A percentile compares a stretch with the other conserved stretches of the same genome.
These are phyloP conservation scores for Microcos paniculata DNA, from an alignment of 345 rosid genomes.

Conservation along the genomic window DNA sequence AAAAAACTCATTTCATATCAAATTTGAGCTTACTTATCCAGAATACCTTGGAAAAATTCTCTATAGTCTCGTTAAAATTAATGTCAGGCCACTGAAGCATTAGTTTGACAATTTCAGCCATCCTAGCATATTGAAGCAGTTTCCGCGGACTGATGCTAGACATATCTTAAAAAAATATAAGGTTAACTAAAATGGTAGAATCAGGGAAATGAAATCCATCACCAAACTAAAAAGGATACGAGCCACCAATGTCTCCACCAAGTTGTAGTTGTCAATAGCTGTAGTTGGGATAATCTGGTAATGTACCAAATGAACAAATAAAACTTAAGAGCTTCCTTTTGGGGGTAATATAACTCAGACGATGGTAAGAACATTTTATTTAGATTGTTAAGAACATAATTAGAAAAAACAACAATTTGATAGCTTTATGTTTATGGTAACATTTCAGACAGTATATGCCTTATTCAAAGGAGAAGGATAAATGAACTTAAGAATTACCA, in stretches of 20 bases:
- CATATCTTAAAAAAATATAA: slow-evolving; percentile 51
- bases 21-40: too few relatives aligned
- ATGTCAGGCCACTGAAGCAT: slow-evolving; percentile 68
- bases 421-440: too few relatives aligned
- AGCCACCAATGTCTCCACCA: slow-evolving; percentile 74
- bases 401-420: too few relatives aligned
- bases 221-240: slow-evolving; percentile 57
- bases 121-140: slow-evolving; percentile 76
- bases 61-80: slow-evolving; percentile 59
- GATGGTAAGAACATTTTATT: too few relatives aligned
- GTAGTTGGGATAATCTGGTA: slow-evolving; percentile 53
- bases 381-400: too few relatives aligned
- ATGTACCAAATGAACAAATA: background rate
- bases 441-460: too few relatives aligned
- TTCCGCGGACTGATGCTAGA: slow-evolving; percentile 71
- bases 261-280: slow-evolving; percentile 48
- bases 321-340: too few relatives aligned
- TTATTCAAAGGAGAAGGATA: too few relatives aligned
- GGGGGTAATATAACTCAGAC: too few relatives aligned
- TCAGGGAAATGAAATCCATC: background rate
- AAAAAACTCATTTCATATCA: too few relatives aligned
- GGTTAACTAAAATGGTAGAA: slow-evolving; percentile 39
- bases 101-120: slow-evolving; percentile 81
- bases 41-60: slow-evolving; percentile 78
- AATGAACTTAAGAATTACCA: background rate